phyloP scores from a whole-genome alignment of 225 moss, liverwort and hornwort genomes.

The Rhytidiadelphus loreus region DNA sequence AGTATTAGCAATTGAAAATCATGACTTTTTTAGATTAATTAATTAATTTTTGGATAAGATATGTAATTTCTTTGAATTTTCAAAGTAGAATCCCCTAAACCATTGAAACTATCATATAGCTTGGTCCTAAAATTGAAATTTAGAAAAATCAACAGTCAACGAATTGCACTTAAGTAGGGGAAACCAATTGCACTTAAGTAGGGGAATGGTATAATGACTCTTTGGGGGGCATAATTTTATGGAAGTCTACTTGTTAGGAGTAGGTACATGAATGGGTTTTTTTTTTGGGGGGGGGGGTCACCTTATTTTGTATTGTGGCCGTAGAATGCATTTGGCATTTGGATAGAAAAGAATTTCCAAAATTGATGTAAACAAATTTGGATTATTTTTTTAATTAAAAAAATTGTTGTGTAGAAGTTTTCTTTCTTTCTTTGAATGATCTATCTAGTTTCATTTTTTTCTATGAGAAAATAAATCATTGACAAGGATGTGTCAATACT shows the following conservation, averaged over 20 bases:
- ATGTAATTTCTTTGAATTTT: too few relatives aligned
- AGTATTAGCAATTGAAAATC: too few relatives aligned
- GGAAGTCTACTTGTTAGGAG: not conserved
- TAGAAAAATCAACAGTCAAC: not conserved
- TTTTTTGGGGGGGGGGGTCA: too few relatives aligned
- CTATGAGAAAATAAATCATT: not conserved
- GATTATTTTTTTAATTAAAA: not conserved
- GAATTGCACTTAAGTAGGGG: not conserved
- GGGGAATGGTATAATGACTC: not conserved
- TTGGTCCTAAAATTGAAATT: too few relatives aligned
- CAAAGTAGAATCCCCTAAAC: too few relatives aligned
- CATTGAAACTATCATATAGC: too few relatives aligned
- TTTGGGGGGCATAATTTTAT: accelerated
- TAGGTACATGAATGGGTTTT: accelerated
- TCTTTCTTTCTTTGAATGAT: too few relatives aligned
- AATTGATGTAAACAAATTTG: not conserved
- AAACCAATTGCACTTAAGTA: not conserved
- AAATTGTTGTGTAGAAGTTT: not conserved
- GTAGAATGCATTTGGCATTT: too few relatives aligned
- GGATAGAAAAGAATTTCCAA: accelerated
- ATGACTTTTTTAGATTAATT: too few relatives aligned
- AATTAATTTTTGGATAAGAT: too few relatives aligned
- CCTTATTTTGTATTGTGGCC: not conserved
- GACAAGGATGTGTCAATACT: not conserved
- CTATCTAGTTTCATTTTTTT: not conserved